Evolutionary conservation across 1,284 basidiomycete genomes (phyloP), one percentile per base, ranked within the genome.

Genomic region (Entoloma clypeatum): DNA sequence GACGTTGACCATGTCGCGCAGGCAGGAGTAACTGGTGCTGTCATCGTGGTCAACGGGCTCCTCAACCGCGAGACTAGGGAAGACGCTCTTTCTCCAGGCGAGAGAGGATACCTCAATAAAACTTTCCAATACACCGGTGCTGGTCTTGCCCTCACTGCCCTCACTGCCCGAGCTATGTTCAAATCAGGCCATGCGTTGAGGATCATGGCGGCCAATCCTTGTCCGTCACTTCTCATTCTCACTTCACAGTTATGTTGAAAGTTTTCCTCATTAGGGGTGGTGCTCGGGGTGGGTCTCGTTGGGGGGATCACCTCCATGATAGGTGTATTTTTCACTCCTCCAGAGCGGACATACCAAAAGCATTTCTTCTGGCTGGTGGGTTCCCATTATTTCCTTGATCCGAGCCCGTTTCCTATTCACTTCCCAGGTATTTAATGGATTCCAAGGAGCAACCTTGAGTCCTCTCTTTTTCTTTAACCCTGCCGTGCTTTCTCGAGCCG

Each of bases 391-490:
- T 36, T 44, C n/a, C 16, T 22, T 37, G n/a, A 7, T 28, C 28
- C 23, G 18, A 5, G 7, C 21, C 10, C 21, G 34, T 24, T 35
- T 14, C 38, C 18, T 10, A 34, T 45, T 45, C 18, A 18, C 34
- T 36, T 16, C n/a, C 8, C 42, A 86, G 83, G 81, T 82, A 3
- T 92, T 93, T 65, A 92, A 92, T 52, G 81, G 75, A 4, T 89
- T 79, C 56, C 92, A 94, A 68, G 89, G 89, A 10, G 86, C 86
- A 4, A 88, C 86, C 3, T 72, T 88, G 44, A 88, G 78, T 46
- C 89, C 89, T 17, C 62, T 95, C 16, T 89, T 91, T 67, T 93
- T 94, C 75, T 64, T 92, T 39, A 83, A 74, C 55, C 92, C 92
- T 1, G 89, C 88, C 9, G 75, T 95, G 45, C 75, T 95, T 32